phyloP scores from a whole-genome alignment of 2,329 filamentous ascomycete species.

The Mollisia scopiformis region DNA sequence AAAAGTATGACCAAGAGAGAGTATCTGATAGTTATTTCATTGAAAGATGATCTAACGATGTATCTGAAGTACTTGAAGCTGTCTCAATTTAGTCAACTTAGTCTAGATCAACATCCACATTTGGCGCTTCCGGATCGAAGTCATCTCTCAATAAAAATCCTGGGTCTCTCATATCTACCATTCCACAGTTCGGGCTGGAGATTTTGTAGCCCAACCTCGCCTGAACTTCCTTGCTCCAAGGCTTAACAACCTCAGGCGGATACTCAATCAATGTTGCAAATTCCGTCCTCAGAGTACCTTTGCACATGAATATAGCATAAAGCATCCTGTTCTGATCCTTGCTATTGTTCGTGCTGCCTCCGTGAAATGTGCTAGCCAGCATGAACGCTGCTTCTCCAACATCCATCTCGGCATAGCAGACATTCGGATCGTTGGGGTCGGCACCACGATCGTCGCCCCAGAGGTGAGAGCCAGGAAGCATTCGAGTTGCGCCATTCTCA shows the following conservation, averaged over 20 bases:
- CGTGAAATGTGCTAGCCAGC: constrained; percentile 22
- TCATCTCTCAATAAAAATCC: constrained; percentile 11
- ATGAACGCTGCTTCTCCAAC: constrained; percentile 24
- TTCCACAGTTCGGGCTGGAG: constrained; percentile 18
- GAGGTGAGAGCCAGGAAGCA: constrained; percentile 25
- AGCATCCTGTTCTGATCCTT: constrained; percentile 17
- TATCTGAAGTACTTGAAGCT: no score
- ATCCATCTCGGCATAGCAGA: constrained; percentile 21
- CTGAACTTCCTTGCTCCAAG: constrained; percentile 16
- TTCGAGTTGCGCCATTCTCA: constrained; percentile 22
- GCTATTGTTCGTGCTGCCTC: constrained; percentile 18
- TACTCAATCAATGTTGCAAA: constrained; percentile 20
- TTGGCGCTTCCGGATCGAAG: constrained; percentile 14
- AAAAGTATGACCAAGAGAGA: no score
- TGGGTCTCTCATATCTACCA: constrained; percentile 17
- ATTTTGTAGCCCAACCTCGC: constrained; percentile 20
- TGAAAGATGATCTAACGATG: no score
- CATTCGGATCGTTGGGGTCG: constrained; percentile 8
- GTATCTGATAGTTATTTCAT: not conserved
- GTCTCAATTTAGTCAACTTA: no score
- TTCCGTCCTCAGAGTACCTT: constrained; percentile 18
- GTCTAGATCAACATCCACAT: constrained; percentile 18
- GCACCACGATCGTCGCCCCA: constrained; percentile 24
- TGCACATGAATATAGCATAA: constrained; percentile 22
- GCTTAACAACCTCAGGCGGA: constrained; percentile 17